Base-by-base conservation (phyloP, 2,329 filamentous ascomycete genomes). In the Claviceps digitariae region DNA sequence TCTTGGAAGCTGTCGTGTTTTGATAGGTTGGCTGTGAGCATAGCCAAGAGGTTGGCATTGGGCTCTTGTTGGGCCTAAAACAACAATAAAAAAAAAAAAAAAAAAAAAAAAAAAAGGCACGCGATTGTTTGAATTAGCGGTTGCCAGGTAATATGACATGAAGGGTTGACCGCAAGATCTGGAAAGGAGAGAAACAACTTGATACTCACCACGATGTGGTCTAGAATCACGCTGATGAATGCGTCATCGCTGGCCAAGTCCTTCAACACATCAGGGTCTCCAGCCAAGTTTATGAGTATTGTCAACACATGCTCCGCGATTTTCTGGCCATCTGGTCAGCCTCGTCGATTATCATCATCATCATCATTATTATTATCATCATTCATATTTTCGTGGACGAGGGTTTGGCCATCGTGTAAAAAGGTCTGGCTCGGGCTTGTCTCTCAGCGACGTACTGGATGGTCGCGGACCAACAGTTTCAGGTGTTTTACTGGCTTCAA, bases 291-390 rank as follows among this genome's bases (percentile, higher is more conserved):
- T 62, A 97, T 80, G 57, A 98, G 83, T 60, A 96, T 91, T 15
- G 83, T 94, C 60, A 96, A 72, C 40, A 87, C 90, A 81, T 95
- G 86, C 66, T 93, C 88, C n/a, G 91, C 87, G 56, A 96, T 95
- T 67, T 86, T 82, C 83, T 94, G 29, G 9, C 29, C 21, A 9
- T 45, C 25, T 15, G 23, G 50, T 52, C 40, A 52, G 50, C 17
- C n/a, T 8, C 25, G 25, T 27, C 29, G 36, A 13, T 13, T 43
- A 4, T 38, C 17, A 1, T 38, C 17, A 29, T 29, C 8, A 4
- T 29, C 8, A 29, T 29, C n/a, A n/a, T n/a, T 43, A 4, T 38
- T 38, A 1, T 38, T 38, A 29, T 29, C 8, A 4, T 29, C 8
- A 29, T 29, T 29, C 8, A 4, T n/a, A 15, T 17, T 38, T 40